These are phyloP conservation scores for Trypanosoma lewisi DNA, from an alignment of 208 protist species.

Conservation along the genomic window DNA sequence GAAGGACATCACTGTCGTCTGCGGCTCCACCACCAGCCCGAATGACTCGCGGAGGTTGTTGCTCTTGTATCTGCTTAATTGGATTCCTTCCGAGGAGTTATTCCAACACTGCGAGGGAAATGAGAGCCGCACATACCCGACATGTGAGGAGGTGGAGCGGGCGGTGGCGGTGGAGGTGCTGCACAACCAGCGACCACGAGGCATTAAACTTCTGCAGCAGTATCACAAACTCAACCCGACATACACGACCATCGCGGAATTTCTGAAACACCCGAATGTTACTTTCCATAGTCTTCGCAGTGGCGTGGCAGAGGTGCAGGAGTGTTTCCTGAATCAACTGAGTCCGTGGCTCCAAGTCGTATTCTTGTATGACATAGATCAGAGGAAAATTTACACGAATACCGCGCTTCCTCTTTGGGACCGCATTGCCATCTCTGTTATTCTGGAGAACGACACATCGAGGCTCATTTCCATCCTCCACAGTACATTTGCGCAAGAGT, in stretches of 20 bases:
- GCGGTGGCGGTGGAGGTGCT: constrained; percentile 68
- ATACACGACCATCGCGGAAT: constrained; percentile 43
- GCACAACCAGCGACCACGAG: constrained; percentile 37
- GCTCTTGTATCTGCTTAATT: constrained; percentile 63
- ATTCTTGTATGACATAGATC: constrained; percentile 44
- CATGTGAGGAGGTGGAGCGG: constrained; percentile 46
- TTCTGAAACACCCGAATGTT: constrained; percentile 36
- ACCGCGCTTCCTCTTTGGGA: constrained; percentile 63
- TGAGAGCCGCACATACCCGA: not conserved
- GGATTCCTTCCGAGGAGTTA: constrained; percentile 44
- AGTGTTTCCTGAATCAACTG: constrained; percentile 51
- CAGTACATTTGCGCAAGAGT: constrained; percentile 37
- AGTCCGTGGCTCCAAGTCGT: constrained; percentile 72
- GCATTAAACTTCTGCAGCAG: constrained; percentile 40
- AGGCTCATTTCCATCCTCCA: constrained; percentile 33
- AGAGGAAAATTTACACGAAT: constrained; percentile 23
- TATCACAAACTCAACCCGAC: constrained; percentile 35
- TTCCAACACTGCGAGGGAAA: constrained; percentile 5
- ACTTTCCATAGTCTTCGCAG: constrained; percentile 30
- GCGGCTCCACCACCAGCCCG: constrained; percentile 20
- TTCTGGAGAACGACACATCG: constrained; percentile 47
- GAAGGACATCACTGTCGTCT: constrained; percentile 20
- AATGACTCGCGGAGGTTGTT: constrained; percentile 50
- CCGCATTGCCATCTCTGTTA: constrained; percentile 62
- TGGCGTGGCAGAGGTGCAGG: constrained; percentile 39